Percentiles rank a stretch among this genome's conserved stretches.
Conservation (phyloP, 495 filamentous ascomycete species). For the Penicillium pancosmium region DNA sequence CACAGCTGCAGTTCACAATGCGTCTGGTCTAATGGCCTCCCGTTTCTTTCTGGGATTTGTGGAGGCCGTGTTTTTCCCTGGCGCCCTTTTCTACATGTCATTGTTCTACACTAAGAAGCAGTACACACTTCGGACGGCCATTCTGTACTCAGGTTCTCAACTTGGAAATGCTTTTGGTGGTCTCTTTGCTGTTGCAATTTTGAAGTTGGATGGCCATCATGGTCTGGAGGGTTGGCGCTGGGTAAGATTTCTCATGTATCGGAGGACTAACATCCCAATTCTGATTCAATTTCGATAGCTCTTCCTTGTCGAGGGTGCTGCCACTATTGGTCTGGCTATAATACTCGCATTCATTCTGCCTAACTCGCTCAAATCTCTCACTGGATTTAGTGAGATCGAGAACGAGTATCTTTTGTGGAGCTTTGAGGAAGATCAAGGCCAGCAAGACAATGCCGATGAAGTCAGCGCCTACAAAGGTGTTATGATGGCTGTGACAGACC, state of each 20-base stretch:
- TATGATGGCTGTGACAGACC: slow-evolving; percentile 21
- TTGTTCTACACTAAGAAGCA: slow-evolving; percentile 47
- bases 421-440: slow-evolving; percentile 24
- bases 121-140: slow-evolving; percentile 38
- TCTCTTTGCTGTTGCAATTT: slow-evolving; percentile 38
- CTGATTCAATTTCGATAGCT: slow-evolving; percentile 5
- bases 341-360: slow-evolving; percentile 22
- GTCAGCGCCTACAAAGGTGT: slow-evolving; percentile 21
- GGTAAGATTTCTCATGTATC: slow-evolving; percentile 34
- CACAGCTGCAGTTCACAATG: slow-evolving; percentile 27
- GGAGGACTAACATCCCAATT: too few relatives aligned
- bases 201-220: slow-evolving; percentile 22
- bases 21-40: slow-evolving; percentile 33
- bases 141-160: slow-evolving; percentile 43
- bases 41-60: slow-evolving; percentile 53
- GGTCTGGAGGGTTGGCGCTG: slow-evolving; percentile 77
- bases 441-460: slow-evolving; percentile 21
- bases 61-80: slow-evolving; percentile 50
- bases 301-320: slow-evolving; percentile 7
- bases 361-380: slow-evolving; percentile 21
- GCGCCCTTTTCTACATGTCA: slow-evolving; percentile 40
- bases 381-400: slow-evolving; percentile 28
- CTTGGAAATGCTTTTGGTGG: slow-evolving; percentile 46
- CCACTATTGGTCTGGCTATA: slow-evolving; percentile 17
- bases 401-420: slow-evolving; percentile 27